Conservation (phyloP, 1,284 basidiomycete species). For the Porogramme epimiltina region DNA sequence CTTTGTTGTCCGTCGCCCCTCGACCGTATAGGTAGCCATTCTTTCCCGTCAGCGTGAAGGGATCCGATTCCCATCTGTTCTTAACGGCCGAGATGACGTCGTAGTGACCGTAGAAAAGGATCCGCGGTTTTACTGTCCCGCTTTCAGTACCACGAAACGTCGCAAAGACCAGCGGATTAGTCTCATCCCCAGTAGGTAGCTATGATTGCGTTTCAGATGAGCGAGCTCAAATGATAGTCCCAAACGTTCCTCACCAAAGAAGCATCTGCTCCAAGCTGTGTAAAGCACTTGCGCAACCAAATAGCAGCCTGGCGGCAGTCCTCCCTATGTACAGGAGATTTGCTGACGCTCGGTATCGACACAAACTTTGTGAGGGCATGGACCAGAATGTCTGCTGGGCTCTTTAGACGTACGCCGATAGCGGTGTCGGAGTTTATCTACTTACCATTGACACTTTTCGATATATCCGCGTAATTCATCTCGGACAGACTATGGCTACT, state of each 20-base stretch:
- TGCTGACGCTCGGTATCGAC: slow-evolving; percentile 85
- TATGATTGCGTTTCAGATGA: slow-evolving; percentile 33
- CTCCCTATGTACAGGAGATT: slow-evolving; percentile 68
- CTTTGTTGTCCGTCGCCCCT: slow-evolving; percentile 91
- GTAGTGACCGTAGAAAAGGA: slow-evolving; percentile 95
- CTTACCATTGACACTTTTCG: slow-evolving; percentile 25
- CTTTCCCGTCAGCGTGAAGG: slow-evolving; percentile 81
- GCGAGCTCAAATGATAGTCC: no score
- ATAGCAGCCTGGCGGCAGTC: slow-evolving; percentile 92
- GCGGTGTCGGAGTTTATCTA: no score
- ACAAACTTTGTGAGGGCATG: slow-evolving; percentile 86
- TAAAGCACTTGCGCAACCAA: slow-evolving; percentile 85
- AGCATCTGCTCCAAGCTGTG: slow-evolving; percentile 82
- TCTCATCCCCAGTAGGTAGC: slow-evolving; percentile 65
- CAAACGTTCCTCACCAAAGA: slow-evolving; percentile 55
- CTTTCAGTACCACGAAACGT: slow-evolving; percentile 75
- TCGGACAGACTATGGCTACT: slow-evolving; percentile 15
- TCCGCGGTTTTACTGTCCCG: slow-evolving; percentile 56
- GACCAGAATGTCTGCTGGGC: slow-evolving; percentile 64
- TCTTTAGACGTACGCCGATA: no score
- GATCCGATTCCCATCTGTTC: slow-evolving; percentile 82
- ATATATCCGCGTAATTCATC: slow-evolving; percentile 14
- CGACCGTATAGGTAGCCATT: slow-evolving; percentile 96
- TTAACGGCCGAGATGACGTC: slow-evolving; percentile 85
- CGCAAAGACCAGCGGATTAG: slow-evolving; percentile 85